These are phyloP conservation scores for Ophiostoma quercus DNA, from an alignment of 2,329 filamentous ascomycete species.

Conservation along the genomic window DNA sequence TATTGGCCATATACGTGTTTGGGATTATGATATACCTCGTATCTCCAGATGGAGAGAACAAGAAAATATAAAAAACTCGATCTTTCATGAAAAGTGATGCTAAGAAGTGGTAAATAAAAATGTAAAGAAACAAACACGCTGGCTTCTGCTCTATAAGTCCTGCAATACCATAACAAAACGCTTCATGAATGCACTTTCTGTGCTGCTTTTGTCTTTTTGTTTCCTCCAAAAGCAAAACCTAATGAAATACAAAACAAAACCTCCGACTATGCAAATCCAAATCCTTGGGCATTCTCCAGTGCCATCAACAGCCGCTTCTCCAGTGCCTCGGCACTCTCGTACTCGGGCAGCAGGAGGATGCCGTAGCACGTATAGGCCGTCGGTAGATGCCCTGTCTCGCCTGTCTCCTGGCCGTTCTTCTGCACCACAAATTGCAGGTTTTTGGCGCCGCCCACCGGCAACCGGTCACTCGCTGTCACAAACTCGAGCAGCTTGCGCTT, in stretches of 20 bases:
- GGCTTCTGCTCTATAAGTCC: neutral
- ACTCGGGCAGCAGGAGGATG: constrained; percentile 78
- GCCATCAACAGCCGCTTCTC: constrained; percentile 74
- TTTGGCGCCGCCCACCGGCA: constrained; percentile 79
- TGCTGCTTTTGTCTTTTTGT: neutral
- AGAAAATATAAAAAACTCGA: neutral
- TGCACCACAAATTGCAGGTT: constrained; percentile 81
- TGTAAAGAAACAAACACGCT: neutral
- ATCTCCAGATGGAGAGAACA: constrained; percentile 8
- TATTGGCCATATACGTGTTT: neutral
- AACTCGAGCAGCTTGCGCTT: constrained; percentile 80
- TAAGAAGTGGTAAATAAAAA: constrained; percentile 16
- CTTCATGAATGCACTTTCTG: neutral
- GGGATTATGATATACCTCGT: constrained; percentile 2
- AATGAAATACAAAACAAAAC: neutral
- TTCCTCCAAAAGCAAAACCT: neutral
- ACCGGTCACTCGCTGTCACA: constrained; percentile 84
- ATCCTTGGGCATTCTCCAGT: constrained; percentile 80
- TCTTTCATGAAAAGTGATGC: neutral
- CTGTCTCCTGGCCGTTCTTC: constrained; percentile 62
- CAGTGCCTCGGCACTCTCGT: constrained; percentile 64
- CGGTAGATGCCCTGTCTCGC: constrained; percentile 57
- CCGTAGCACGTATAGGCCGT: constrained; percentile 93
- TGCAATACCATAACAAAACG: constrained; percentile 3
- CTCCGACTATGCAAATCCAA: constrained; percentile 67